Conservation (phyloP, 305 asterid genomes). For the Euphrasia arctica region DNA sequence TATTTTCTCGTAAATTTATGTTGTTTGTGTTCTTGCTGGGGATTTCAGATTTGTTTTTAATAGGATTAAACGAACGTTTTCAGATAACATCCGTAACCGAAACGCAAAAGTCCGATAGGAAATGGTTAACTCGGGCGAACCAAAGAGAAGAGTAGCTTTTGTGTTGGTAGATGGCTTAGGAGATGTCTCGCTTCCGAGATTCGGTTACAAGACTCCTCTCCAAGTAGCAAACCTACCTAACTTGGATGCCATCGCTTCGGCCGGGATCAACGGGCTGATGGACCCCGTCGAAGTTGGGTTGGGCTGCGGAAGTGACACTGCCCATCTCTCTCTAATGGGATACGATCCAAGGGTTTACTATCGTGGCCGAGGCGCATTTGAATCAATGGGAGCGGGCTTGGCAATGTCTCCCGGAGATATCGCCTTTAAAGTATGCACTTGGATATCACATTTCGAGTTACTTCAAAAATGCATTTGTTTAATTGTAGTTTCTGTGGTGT, state of each 20-base stretch:
- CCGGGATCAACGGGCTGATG: constrained; percentile 90
- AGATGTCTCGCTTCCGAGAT: constrained; percentile 81
- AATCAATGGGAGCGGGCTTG: constrained; percentile 95
- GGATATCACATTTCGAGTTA: not conserved
- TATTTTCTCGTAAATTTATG: not conserved
- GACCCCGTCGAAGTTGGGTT: constrained; percentile 96
- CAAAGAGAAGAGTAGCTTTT: constrained; percentile 87
- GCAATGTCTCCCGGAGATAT: constrained; percentile 96
- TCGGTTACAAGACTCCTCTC: constrained; percentile 69
- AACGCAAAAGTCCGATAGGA: not conserved
- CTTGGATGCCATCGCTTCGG: constrained; percentile 80
- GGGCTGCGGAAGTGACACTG: constrained; percentile 97
- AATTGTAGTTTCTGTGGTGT: not conserved
- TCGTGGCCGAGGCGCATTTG: constrained; percentile 97
- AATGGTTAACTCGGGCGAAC: constrained; percentile 61
- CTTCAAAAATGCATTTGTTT: not conserved
- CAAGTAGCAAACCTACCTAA: constrained; percentile 70
- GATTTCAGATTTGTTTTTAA: not conserved
- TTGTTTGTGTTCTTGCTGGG: not conserved
- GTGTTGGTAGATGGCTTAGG: constrained; percentile 89
- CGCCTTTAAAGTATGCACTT: constrained; percentile 97
- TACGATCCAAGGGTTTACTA: constrained; percentile 87
- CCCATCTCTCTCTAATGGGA: constrained; percentile 87
- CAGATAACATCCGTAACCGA: not conserved
- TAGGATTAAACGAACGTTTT: not conserved